Base-by-base conservation (phyloP, 2,329 filamentous ascomycete species). In the Scleromitrula shiraiana region DNA sequence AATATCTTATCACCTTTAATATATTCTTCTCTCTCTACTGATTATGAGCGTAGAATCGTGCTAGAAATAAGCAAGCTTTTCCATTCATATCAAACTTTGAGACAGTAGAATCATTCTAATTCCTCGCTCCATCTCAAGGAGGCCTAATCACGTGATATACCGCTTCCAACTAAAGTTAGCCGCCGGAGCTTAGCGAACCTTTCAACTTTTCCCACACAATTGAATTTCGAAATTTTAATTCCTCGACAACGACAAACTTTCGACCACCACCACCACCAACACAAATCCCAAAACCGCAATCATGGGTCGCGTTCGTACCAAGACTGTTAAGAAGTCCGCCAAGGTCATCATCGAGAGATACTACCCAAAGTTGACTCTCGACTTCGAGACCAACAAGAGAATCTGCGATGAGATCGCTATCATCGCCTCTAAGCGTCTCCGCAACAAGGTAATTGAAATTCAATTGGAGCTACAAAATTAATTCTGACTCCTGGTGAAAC, bases 361-460 rank as follows among this genome's bases (percentile, higher is more conserved):
- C 80, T 94, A 95, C 78, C 93, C 93, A 70, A 89, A 88, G 76
- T 81, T 98, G 72, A 96, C 90, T 59, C 88, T 97, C 69, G 93
- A 98, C 80, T 98, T 98, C 78, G 93, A 98, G 85, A 95, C 88
- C 82, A 96, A 96, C 86, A 96, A 96, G 87, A 82, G 89, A 67
- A 94, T 97, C 68, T 97, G 93, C 79, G 93, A 97, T 89, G 93
- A 98, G 78, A 93, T 98, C 66, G 93, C 93, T 69, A 95, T 98
- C 74, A 98, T 98, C 70, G 88, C 93, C 64, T 94, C 86, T 66
- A 98, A 98, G 88, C 85, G 94, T 70, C 85, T 98, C 67, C 85
- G 93, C 77, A 98, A 98, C 85, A 98, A 98, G 88, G 88, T 94
- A 60, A 41, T 32, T 19, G 20, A 9, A 44, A 26, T n/a, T 26